Evolutionary conservation across 257 asterid genomes (phyloP).

Genomic region (Rubia yunnanensis): DNA sequence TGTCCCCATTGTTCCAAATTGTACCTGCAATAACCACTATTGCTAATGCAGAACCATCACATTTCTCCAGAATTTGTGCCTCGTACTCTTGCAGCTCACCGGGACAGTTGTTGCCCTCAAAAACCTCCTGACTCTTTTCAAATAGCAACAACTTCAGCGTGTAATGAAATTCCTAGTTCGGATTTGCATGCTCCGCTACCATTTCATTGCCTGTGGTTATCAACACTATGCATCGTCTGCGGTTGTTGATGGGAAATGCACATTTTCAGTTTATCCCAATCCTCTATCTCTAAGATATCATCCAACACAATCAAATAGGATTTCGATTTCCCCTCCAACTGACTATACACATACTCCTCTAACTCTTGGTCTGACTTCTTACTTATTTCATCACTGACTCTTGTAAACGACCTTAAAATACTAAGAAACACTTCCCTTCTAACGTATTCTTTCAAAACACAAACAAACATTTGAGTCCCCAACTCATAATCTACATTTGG

Average conservation of each 20-base stretch:
- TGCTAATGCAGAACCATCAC: conserved; percentile 38
- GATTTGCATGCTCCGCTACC: conserved; percentile 23
- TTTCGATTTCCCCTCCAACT: conserved; percentile 30
- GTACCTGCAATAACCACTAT: conserved; percentile 40
- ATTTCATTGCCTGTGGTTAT: conserved; percentile 23
- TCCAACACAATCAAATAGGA: conserved; percentile 50
- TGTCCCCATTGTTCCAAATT: conserved; percentile 10
- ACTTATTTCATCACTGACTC: conserved; percentile 21
- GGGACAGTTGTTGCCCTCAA: conserved; percentile 18
- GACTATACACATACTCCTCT: conserved; percentile 22
- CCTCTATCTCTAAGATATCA: conserved; percentile 42
- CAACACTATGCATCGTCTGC: conserved; percentile 21
- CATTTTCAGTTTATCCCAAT: conserved; percentile 28
- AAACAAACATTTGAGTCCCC: conserved; percentile 38
- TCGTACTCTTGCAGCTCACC: conserved; percentile 14
- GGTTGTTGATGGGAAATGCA: conserved; percentile 18
- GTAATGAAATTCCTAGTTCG: conserved; percentile 14
- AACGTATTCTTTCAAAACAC: conserved; percentile 42
- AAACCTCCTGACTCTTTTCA: conserved; percentile 25
- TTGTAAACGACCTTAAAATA: conserved; percentile 22
- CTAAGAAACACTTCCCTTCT: conserved; percentile 40
- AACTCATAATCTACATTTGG: conserved; percentile 30
- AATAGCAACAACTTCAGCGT: conserved; percentile 14
- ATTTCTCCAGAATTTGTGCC: conserved; percentile 11
- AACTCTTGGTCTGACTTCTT: conserved; percentile 32